Percentiles rank a stretch among this genome's conserved stretches.
Evolutionary conservation across 2,329 filamentous ascomycete genomes (phyloP).

Genomic region (Thermoascus crustaceus): DNA sequence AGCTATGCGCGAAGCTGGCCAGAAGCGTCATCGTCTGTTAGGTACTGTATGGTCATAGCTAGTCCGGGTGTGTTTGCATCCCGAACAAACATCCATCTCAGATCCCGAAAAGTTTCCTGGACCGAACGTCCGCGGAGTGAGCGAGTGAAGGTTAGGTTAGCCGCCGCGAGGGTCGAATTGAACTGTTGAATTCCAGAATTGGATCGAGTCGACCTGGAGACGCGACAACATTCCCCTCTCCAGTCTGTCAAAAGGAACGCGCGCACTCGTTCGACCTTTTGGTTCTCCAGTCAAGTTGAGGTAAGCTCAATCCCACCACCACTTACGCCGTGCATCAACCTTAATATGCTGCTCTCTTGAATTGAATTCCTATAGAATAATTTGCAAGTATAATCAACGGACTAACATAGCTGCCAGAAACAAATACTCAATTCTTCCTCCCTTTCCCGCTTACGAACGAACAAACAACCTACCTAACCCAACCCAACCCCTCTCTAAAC

Average conservation of each 20-base stretch:
- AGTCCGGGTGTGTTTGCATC: not conserved
- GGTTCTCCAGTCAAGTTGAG: too few relatives aligned
- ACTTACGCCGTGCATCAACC: too few relatives aligned
- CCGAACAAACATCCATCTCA: not conserved
- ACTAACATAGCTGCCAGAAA: not conserved
- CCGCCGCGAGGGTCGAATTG: not conserved
- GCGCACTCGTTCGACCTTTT: too few relatives aligned
- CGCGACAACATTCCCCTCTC: too few relatives aligned
- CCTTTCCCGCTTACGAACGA: too few relatives aligned
- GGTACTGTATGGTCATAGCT: not conserved
- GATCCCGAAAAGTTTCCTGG: conserved; percentile 2
- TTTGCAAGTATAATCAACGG: not conserved
- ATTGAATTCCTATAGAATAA: not conserved
- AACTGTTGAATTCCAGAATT: too few relatives aligned
- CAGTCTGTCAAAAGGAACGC: too few relatives aligned
- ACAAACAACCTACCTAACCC: too few relatives aligned
- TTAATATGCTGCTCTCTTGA: not conserved
- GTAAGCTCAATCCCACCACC: too few relatives aligned
- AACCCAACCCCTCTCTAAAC: not conserved
- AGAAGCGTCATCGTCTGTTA: not conserved
- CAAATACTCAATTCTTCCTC: too few relatives aligned
- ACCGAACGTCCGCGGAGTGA: conserved; percentile 1
- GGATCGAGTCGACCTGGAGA: too few relatives aligned
- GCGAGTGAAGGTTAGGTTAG: not conserved
- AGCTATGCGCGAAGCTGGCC: too few relatives aligned